These are phyloP conservation scores for Diutina rugosa DNA, from an alignment of 1,139 yeast genomes.

Conservation along the genomic window DNA sequence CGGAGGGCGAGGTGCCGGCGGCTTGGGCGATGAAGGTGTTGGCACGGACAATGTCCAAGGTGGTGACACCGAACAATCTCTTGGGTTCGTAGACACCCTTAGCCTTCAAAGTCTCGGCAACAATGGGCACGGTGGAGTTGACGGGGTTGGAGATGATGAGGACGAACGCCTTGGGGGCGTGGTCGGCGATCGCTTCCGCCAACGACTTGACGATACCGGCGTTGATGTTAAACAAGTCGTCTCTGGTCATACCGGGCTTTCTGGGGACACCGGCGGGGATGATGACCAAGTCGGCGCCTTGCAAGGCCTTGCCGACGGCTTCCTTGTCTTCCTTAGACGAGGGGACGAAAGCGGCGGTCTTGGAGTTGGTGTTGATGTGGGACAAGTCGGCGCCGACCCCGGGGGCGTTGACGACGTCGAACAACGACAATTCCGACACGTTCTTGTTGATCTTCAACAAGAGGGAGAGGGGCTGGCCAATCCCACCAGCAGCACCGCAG, in stretches of 20 bases:
- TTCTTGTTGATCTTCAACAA: constrained; percentile 9
- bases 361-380: constrained; percentile 9
- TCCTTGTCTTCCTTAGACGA: background rate
- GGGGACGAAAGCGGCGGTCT: background rate
- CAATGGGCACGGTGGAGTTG: constrained; percentile 2
- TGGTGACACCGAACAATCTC: constrained; percentile 1
- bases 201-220: constrained; percentile 1
- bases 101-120: constrained; percentile 1
- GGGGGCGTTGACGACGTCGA: constrained; percentile 9
- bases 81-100: constrained; percentile 1
- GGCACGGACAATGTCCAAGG: constrained; percentile 2
- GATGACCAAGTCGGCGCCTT: background rate
- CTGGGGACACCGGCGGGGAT: constrained; percentile 3
- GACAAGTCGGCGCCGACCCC: constrained; percentile 10
- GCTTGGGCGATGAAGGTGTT: constrained; percentile 2
- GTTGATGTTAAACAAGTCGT: constrained; percentile 2
- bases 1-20: background rate
- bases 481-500: constrained; percentile 10
- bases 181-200: constrained; percentile 1
- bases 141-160: constrained; percentile 2
- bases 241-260: constrained; percentile 2
- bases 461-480: constrained; percentile 10
- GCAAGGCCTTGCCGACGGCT: background rate
- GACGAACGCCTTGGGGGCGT: constrained; percentile 2
- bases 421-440: constrained; percentile 9